Percentiles rank a stretch among this genome's conserved stretches.
phyloP scores from a whole-genome alignment of 2,329 filamentous ascomycete species.

The Fusarium avenaceum region DNA sequence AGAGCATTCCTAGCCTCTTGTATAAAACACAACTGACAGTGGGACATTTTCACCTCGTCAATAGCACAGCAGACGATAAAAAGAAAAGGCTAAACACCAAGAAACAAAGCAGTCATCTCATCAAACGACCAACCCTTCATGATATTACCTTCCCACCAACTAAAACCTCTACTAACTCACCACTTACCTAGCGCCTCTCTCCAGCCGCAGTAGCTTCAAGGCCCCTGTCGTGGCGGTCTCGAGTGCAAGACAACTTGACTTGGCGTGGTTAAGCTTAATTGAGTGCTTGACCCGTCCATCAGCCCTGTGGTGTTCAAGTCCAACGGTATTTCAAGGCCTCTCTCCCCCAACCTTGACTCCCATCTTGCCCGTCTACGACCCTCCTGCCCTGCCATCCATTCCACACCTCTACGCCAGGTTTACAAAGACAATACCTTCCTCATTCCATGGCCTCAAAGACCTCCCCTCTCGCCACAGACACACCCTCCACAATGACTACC shows the following conservation, averaged over 20 bases:
- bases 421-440: too few relatives aligned
- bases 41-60: too few relatives aligned
- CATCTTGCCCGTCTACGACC: neutral
- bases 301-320: slow-evolving; percentile 21
- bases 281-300: slow-evolving; percentile 12
- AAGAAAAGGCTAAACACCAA: neutral
- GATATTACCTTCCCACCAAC: slow-evolving; percentile 12
- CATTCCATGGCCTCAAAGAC: slow-evolving; percentile 31
- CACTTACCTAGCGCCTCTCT: neutral
- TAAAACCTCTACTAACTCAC: neutral
- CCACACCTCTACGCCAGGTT: neutral
- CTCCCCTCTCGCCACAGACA: neutral
- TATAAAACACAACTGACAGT: too few relatives aligned
- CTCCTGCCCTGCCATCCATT: too few relatives aligned
- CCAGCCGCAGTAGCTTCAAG: slow-evolving; percentile 10
- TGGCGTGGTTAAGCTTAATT: slow-evolving; percentile 28
- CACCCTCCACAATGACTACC: slow-evolving; percentile 19
- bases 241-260: slow-evolving; percentile 2
- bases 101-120: slow-evolving; percentile 1
- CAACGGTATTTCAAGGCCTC: slow-evolving; percentile 27
- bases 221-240: slow-evolving; percentile 31
- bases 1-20: too few relatives aligned
- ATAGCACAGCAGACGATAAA: too few relatives aligned
- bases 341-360: slow-evolving; percentile 3
- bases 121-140: slow-evolving; percentile 3